These are phyloP conservation scores for Pseudocercospora crystallina DNA, from an alignment of 2,329 filamentous ascomycete species.

Conservation along the genomic window DNA sequence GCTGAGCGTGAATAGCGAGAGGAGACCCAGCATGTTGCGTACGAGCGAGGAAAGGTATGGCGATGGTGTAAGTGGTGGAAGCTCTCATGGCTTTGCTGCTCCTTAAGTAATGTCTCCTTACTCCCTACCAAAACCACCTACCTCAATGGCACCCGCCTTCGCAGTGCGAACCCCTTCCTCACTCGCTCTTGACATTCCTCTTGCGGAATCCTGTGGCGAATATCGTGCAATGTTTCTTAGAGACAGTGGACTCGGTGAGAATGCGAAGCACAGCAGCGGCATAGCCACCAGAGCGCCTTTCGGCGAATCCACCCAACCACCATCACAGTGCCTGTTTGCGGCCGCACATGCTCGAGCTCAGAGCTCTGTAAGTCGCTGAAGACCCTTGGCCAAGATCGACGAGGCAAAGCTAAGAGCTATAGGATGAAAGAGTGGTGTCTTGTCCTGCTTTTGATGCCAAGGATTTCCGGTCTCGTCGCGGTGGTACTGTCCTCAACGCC, in stretches of 20 bases:
- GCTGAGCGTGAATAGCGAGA: background rate
- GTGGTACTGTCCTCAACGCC: slow-evolving; percentile 2
- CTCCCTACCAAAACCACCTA: background rate
- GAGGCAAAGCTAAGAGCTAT: background rate
- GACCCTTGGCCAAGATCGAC: background rate
- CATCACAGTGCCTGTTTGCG: background rate
- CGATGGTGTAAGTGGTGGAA: background rate
- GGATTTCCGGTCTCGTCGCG: background rate
- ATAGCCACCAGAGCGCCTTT: no score
- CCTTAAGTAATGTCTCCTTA: background rate
- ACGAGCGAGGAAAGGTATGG: background rate
- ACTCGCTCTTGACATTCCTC: background rate
- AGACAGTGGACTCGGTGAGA: background rate
- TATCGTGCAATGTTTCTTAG: background rate
- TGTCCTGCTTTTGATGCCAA: slow-evolving; percentile 6
- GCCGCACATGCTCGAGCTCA: background rate
- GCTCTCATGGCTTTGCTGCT: background rate
- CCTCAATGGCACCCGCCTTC: background rate
- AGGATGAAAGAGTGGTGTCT: slow-evolving; percentile 1
- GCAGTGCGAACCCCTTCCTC: background rate
- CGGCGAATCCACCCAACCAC: background rate
- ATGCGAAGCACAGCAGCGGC: background rate
- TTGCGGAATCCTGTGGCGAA: background rate
- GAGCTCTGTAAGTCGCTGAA: background rate
- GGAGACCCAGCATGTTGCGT: background rate